These are phyloP conservation scores for Pythium sp. DNA, from an alignment of 352 stramenopile genomes.

Conservation along the genomic window DNA sequence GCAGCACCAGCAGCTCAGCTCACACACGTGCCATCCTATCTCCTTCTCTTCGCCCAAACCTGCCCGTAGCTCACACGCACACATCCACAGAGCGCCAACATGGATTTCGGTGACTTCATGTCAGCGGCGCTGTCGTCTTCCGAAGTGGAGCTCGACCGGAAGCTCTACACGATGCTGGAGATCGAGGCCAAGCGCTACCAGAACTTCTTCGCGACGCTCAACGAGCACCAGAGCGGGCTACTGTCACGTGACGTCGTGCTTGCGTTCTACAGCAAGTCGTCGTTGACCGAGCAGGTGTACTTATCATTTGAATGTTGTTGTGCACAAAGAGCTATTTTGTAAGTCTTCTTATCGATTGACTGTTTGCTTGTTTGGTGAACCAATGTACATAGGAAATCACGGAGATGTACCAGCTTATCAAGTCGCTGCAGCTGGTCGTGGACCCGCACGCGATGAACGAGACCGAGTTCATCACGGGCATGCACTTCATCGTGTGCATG, in stretches of 20 bases:
- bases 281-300: conserved; percentile 34
- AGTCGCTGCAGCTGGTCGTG: conserved; percentile 33
- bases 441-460: conserved; percentile 36
- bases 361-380: background rate
- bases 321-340: background rate
- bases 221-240: conserved; percentile 18
- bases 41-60: background rate
- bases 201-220: conserved; percentile 57
- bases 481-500: conserved; percentile 81
- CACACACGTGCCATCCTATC: background rate
- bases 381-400: conserved; percentile 32
- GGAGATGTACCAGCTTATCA: conserved; percentile 45
- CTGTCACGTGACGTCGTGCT: conserved; percentile 30
- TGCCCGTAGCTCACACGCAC: background rate
- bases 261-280: conserved; percentile 62
- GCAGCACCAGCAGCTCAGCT: background rate
- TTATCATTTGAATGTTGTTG: background rate
- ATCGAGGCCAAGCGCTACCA: conserved; percentile 52
- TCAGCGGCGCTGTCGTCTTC: conserved; percentile 2
- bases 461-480: conserved; percentile 63
- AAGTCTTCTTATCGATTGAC: background rate
- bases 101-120: conserved; percentile 22
- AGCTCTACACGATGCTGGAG: conserved; percentile 67
- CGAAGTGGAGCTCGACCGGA: conserved; percentile 21
- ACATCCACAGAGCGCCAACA: background rate